phyloP scores from a whole-genome alignment of 2,329 filamentous ascomycete species.

The Trichoderma pleuroti region DNA sequence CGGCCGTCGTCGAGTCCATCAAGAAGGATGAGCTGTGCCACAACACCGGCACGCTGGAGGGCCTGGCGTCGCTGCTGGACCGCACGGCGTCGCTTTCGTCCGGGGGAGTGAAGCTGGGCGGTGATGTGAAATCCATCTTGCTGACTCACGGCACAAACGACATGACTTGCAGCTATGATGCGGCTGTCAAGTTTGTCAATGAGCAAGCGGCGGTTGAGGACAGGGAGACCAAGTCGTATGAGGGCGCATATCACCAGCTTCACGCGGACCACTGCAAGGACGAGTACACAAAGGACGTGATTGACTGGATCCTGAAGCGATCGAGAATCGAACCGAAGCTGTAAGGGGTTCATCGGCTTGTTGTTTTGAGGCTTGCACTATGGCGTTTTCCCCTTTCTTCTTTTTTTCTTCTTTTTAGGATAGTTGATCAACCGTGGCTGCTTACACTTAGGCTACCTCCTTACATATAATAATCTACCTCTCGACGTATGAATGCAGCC shows the following conservation, averaged over 20 bases:
- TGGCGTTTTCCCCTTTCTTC: not conserved
- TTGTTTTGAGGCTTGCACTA: not conserved
- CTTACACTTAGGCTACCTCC: not conserved
- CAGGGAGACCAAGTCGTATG: constrained; percentile 68
- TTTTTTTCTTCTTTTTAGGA: not conserved
- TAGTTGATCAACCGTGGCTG: not conserved
- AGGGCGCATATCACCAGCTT: constrained; percentile 74
- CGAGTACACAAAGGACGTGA: constrained; percentile 57
- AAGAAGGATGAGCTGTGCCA: constrained; percentile 69
- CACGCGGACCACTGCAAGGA: constrained; percentile 57
- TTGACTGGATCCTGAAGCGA: constrained; percentile 60
- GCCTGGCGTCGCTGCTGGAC: constrained; percentile 73
- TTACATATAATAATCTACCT: not conserved
- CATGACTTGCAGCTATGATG: constrained; percentile 61
- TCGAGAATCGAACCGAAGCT: constrained; percentile 36
- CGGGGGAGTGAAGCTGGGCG: constrained; percentile 51
- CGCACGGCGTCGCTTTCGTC: constrained; percentile 59
- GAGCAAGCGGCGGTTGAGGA: constrained; percentile 56
- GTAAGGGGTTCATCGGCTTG: constrained; percentile 22
- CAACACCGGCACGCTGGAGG: constrained; percentile 81
- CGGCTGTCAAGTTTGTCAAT: constrained; percentile 62
- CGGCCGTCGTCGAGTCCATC: constrained; percentile 57
- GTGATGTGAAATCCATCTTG: constrained; percentile 61
- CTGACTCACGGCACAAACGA: constrained; percentile 76
- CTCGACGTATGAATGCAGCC: not conserved